Conservation (phyloP, 495 filamentous ascomycete genomes). For the Trichocladium uniseriatum region DNA sequence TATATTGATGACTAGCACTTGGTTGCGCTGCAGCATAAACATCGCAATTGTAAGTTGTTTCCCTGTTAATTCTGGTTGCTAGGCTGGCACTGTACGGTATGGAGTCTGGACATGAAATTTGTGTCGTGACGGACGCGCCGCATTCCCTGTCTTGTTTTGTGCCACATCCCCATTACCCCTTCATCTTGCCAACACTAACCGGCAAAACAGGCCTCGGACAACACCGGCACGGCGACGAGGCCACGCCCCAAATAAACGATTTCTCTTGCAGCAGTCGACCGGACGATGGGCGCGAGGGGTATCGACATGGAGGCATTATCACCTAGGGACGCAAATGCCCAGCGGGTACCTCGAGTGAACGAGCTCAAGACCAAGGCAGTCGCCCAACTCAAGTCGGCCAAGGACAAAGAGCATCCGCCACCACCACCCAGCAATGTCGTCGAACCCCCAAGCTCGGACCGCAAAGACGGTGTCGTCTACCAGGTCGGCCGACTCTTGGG, state of each 20-base stretch:
- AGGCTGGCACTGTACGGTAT: too few relatives aligned
- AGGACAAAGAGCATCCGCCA: slow-evolving; percentile 64
- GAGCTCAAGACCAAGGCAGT: slow-evolving; percentile 47
- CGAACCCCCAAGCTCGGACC: slow-evolving; percentile 55
- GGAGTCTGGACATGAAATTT: too few relatives aligned
- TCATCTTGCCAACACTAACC: too few relatives aligned
- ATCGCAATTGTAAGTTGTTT: not conserved
- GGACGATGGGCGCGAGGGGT: slow-evolving; percentile 27
- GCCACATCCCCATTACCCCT: too few relatives aligned
- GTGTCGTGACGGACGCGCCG: too few relatives aligned
- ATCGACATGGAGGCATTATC: slow-evolving; percentile 60
- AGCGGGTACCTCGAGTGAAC: slow-evolving; percentile 34
- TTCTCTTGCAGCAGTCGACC: not conserved
- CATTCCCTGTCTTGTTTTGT: too few relatives aligned
- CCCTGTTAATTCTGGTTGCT: too few relatives aligned
- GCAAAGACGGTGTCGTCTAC: slow-evolving; percentile 66
- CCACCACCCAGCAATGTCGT: slow-evolving; percentile 66
- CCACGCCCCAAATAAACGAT: too few relatives aligned
- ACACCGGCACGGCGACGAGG: too few relatives aligned
- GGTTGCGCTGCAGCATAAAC: not conserved
- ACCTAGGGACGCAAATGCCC: slow-evolving; percentile 59
- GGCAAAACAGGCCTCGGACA: too few relatives aligned
- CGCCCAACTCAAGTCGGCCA: slow-evolving; percentile 43
- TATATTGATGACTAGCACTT: too few relatives aligned
- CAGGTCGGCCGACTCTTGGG: slow-evolving; percentile 75